Conservation (phyloP, 495 filamentous ascomycete species). For the Aspergillus bertholletiae region DNA sequence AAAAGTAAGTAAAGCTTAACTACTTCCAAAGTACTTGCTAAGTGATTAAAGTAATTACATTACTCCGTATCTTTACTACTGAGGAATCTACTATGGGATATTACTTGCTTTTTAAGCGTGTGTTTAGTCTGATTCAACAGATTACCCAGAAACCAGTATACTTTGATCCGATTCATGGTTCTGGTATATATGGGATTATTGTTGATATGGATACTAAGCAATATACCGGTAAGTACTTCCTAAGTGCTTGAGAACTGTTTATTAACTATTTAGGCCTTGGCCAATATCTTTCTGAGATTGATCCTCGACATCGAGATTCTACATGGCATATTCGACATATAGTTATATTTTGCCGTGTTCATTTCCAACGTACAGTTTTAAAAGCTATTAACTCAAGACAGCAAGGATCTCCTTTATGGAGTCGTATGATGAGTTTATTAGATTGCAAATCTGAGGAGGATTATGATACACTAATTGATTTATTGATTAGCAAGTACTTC, state of each 20-base stretch:
- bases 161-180: constrained; percentile 6
- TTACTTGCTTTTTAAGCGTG: too few relatives aligned
- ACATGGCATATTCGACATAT: constrained; percentile 1
- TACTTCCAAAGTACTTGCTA: neutral
- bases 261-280: constrained; percentile 6
- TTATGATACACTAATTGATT: constrained; percentile 4
- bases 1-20: constrained; percentile 5
- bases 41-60: neutral
- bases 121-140: constrained; percentile 1
- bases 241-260: neutral
- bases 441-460: constrained; percentile 1
- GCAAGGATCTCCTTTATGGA: constrained; percentile 1
- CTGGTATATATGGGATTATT: constrained; percentile 10
- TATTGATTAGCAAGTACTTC: constrained; percentile 5
- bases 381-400: neutral
- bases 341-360: constrained; percentile 3
- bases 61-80: neutral
- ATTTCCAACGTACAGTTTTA: constrained; percentile 3
- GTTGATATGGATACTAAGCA: too few relatives aligned
- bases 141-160: neutral
- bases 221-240: constrained; percentile 7
- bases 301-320: neutral
- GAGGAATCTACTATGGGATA: neutral
- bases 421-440: constrained; percentile 7
- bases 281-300: constrained; percentile 2